phyloP scores from a whole-genome alignment of 2,329 filamentous ascomycete genomes.

The Aspergillus oerlinghausenensis region DNA sequence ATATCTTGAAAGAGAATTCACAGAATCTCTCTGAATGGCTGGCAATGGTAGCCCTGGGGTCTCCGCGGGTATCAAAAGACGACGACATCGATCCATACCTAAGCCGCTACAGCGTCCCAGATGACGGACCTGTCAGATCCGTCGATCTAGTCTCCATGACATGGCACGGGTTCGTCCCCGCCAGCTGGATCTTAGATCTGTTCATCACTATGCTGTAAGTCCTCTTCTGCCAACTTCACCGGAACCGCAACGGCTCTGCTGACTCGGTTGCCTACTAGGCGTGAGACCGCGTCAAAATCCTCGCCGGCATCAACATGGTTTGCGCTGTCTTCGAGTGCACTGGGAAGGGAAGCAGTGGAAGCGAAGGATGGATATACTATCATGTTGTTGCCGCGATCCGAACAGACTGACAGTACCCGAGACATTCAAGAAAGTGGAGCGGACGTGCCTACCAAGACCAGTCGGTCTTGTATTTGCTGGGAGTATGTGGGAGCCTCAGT shows the following conservation, averaged over 20 bases:
- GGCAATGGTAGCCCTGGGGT: slow-evolving; percentile 48
- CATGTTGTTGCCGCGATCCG: slow-evolving; percentile 14
- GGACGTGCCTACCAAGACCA: neutral
- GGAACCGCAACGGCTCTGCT: slow-evolving; percentile 3
- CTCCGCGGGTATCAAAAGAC: slow-evolving; percentile 32
- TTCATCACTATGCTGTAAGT: slow-evolving; percentile 36
- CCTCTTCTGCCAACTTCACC: neutral
- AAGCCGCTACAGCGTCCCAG: slow-evolving; percentile 39
- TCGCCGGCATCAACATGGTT: slow-evolving; percentile 27
- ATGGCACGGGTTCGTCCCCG: slow-evolving; percentile 41
- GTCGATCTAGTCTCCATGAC: slow-evolving; percentile 34
- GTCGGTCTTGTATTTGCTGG: slow-evolving; percentile 32
- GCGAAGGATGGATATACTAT: slow-evolving; percentile 39
- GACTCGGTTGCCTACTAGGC: slow-evolving; percentile 9
- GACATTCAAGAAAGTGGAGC: slow-evolving; percentile 1
- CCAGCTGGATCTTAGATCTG: slow-evolving; percentile 37
- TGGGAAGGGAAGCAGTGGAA: slow-evolving; percentile 35
- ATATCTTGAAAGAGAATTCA: slow-evolving; percentile 57
- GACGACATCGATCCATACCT: slow-evolving; percentile 42
- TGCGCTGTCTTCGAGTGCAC: slow-evolving; percentile 27
- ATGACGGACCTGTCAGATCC: slow-evolving; percentile 18
- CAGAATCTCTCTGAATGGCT: slow-evolving; percentile 60
- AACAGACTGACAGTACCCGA: neutral
- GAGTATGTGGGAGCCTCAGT: slow-evolving; percentile 33
- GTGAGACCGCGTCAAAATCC: slow-evolving; percentile 12